phyloP scores from a whole-genome alignment of 106 monocot species.

The Dioscorea zingiberensis region DNA sequence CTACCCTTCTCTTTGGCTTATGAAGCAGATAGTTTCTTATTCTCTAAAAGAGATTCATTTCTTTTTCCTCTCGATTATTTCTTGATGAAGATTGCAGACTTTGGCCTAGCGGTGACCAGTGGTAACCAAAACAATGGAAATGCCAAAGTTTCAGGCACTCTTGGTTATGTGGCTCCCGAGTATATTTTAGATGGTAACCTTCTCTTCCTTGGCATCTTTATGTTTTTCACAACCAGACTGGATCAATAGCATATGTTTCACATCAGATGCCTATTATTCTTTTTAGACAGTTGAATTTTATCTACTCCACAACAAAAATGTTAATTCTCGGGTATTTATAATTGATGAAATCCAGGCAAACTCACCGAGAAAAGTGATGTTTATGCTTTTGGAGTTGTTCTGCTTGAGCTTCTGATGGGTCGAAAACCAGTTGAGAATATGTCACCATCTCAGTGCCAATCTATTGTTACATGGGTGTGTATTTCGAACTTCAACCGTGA shows the following conservation, averaged over 20 bases:
- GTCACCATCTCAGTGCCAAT: slow-evolving; percentile 63
- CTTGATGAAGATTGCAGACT: slow-evolving; percentile 70
- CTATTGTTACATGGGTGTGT: slow-evolving; percentile 84
- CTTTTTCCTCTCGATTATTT: background rate
- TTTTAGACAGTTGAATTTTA: too few relatives aligned
- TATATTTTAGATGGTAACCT: slow-evolving; percentile 74
- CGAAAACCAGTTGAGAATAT: slow-evolving; percentile 62
- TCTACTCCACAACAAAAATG: background rate
- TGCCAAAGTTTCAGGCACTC: slow-evolving; percentile 59
- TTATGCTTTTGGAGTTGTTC: slow-evolving; percentile 89
- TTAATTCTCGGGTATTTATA: background rate
- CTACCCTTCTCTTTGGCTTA: too few relatives aligned
- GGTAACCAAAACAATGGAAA: slow-evolving; percentile 45
- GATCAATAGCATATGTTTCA: too few relatives aligned
- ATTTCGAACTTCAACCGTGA: too few relatives aligned
- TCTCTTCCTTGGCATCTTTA: background rate
- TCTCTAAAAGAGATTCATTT: background rate
- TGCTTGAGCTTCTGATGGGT: slow-evolving; percentile 86
- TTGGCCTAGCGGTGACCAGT: slow-evolving; percentile 67
- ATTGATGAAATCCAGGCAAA: slow-evolving; percentile 47
- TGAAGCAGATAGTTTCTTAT: too few relatives aligned
- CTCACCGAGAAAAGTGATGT: slow-evolving; percentile 96
- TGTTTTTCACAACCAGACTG: too few relatives aligned
- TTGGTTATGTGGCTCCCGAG: slow-evolving; percentile 85
- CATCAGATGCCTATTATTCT: too few relatives aligned